Evolutionary conservation across 331 rosid species (phyloP), one percentile per base, ranked within the genome.

Genomic region (Pyrus hybrid): DNA sequence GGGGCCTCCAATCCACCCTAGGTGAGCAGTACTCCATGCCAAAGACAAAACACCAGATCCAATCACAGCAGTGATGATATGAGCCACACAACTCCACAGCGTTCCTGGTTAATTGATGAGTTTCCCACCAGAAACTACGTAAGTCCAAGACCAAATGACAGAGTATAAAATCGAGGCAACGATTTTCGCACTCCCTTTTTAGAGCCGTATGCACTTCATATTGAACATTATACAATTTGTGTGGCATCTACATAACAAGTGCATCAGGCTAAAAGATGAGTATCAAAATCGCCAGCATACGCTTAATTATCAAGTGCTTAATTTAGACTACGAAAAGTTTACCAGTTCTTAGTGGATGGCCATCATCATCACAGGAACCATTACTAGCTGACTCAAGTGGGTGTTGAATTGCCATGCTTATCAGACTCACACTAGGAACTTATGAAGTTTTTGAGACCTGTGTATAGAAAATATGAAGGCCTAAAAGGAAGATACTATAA

Each of bases 1-100:
- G 22, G 91, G 94, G 23, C 97, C 92, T 69, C 80, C 97, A 79
- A 89, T 86, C 90, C 94, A 91, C 79, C 97, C 97, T 73, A 89
- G 72, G 13, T 83, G 87, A 2, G 96, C 32, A 74, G 88, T 87
- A 41, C 92, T 86, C 96, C 96, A 91, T 37, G 91, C 93, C 71
- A 91, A 81, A 65, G 91, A 89, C 37, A 91, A 80, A 71, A 91
- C 91, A 14, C 94, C 92, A 47, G 94, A 53, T 51, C 97, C 97
- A 74, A 91, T 89, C 56, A 89, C 92, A 30, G 92, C 97, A 6
- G 94, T 87, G 0, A 89, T 86, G 74, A 91, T 91, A 76, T 91
- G 97, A 70, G 97, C 94, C 58, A 87, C 84, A 21, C 83, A 86
- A 77, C 79, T 84, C 83, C 60, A 69, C 25, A 89, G 41, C 68